phyloP scores from a whole-genome alignment of 352 stramenopile species.

The Pythium volutum region DNA sequence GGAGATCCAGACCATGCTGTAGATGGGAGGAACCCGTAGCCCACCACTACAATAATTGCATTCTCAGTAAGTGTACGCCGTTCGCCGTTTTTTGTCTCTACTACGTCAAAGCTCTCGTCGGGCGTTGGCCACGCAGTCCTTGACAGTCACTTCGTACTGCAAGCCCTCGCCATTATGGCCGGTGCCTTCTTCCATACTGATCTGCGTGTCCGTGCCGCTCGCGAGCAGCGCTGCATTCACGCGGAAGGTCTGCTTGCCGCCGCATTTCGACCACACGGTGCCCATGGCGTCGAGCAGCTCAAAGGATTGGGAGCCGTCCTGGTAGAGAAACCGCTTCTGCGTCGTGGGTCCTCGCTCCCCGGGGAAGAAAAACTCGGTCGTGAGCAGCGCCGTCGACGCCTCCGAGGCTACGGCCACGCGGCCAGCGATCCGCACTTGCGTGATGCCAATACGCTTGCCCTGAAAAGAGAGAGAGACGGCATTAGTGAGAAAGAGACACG shows the following conservation, averaged over 20 bases:
- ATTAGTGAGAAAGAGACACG: background rate
- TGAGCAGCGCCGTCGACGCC: slow-evolving; percentile 12
- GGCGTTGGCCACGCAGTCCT: slow-evolving; percentile 17
- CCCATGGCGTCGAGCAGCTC: slow-evolving; percentile 1
- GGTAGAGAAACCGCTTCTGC: slow-evolving; percentile 20
- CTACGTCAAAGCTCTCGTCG: slow-evolving; percentile 15
- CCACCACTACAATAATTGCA: background rate
- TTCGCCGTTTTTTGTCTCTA: background rate
- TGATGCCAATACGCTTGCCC: slow-evolving; percentile 28
- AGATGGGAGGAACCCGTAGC: background rate
- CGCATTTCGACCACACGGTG: slow-evolving; percentile 32
- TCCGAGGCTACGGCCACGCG: slow-evolving; percentile 16
- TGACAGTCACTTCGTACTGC: slow-evolving; percentile 18
- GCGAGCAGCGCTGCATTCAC: slow-evolving; percentile 33
- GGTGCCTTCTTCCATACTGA: slow-evolving; percentile 14
- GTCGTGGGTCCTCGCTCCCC: slow-evolving; percentile 10
- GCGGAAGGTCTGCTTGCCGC: slow-evolving; percentile 16
- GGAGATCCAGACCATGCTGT: slow-evolving; percentile 23
- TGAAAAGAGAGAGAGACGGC: background rate
- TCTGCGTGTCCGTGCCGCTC: slow-evolving; percentile 13
- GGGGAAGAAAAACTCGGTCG: slow-evolving; percentile 26
- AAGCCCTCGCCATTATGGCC: slow-evolving; percentile 10
- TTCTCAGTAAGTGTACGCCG: background rate
- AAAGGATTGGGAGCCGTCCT: slow-evolving; percentile 14
- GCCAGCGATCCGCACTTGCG: slow-evolving; percentile 21